These are phyloP conservation scores for Myriosclerotinia curreyana DNA, from an alignment of 2,329 filamentous ascomycete species.

Conservation along the genomic window DNA sequence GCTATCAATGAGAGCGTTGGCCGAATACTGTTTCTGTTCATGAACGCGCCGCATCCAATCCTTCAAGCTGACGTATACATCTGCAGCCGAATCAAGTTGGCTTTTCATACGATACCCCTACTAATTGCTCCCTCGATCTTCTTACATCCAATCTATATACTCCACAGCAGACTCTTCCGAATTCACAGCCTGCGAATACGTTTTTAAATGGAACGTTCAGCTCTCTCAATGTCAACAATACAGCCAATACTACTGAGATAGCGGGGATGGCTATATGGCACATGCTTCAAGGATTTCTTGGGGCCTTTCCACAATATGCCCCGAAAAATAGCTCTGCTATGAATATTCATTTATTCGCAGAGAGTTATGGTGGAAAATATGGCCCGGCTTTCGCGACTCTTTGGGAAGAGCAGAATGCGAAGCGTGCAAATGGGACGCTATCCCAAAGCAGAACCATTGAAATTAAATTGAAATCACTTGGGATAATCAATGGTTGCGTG, in stretches of 20 bases:
- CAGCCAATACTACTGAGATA: constrained; percentile 50
- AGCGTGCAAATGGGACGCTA: constrained; percentile 50
- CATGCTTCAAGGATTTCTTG: constrained; percentile 57
- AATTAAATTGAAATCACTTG: constrained; percentile 60
- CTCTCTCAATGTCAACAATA: constrained; percentile 47
- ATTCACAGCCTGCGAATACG: constrained; percentile 36
- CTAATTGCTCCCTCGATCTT: constrained; percentile 57
- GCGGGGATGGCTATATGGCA: constrained; percentile 56
- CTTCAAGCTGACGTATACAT: constrained; percentile 38
- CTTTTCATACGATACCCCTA: constrained; percentile 63
- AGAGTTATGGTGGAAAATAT: constrained; percentile 70
- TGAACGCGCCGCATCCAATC: background rate
- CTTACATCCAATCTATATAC: constrained; percentile 43
- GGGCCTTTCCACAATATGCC: constrained; percentile 56
- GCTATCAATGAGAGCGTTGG: background rate
- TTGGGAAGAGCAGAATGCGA: constrained; percentile 60
- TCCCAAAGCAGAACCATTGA: constrained; percentile 52
- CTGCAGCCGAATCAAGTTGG: constrained; percentile 66
- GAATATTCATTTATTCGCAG: constrained; percentile 63
- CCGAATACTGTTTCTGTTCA: background rate
- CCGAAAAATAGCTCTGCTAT: constrained; percentile 51
- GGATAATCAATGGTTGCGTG: constrained; percentile 69
- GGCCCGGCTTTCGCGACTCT: constrained; percentile 60
- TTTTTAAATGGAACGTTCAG: constrained; percentile 64
- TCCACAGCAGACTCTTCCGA: constrained; percentile 40